Evolutionary conservation across 495 filamentous ascomycete species (phyloP), one percentile per base, ranked within the genome.

Genomic region (Lophiostoma macrostomum): DNA sequence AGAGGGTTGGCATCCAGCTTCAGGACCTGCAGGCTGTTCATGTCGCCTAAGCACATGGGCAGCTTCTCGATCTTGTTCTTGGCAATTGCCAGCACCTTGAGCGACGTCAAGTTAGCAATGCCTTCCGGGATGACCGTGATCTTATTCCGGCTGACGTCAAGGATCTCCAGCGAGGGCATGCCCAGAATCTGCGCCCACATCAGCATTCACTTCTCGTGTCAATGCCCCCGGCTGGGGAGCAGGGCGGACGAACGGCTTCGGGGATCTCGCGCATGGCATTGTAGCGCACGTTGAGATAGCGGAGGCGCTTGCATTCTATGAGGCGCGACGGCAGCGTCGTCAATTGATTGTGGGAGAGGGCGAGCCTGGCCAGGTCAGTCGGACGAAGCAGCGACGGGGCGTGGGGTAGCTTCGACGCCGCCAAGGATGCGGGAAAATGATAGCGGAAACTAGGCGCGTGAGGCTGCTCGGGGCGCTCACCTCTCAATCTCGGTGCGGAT

Each of bases 401-500:
- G 46, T 31, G 46, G 16, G 16, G 13, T 36, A 14, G 8, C 28
- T 16, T 22, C 5, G 45, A 7, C 20, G 45, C 45, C 39, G 49
- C 28, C 38, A 29, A 48, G 29, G 38, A 19, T 6, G 14, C 6
- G 38, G 38, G 38, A n/a, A 32, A 7, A 32, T 32, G 29, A 7
- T 7, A 7, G 29, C 29, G 29, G n/a, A 18, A 14, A 18, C 5
- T 6, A 18, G 6, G n/a, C 34, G 5, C 34, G n/a, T 12, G 34
- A 18, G 28, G 43, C 8, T 13, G 40, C 13, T 14, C 56, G 66
- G 34, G 51, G 2, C 8, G 54, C 78, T 53, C 73, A 95, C 91
- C 91, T 77, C 74, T 95, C 91, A 41, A 96, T 80, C 66, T 95
- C 88, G 68, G 91, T 81, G 71, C 90, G 94, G 46, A 98, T 90